A percentile compares a stretch with the other conserved stretches of the same genome.
Conservation (phyloP, 768 basidiomycete species). For the Tremella fuciformis region DNA sequence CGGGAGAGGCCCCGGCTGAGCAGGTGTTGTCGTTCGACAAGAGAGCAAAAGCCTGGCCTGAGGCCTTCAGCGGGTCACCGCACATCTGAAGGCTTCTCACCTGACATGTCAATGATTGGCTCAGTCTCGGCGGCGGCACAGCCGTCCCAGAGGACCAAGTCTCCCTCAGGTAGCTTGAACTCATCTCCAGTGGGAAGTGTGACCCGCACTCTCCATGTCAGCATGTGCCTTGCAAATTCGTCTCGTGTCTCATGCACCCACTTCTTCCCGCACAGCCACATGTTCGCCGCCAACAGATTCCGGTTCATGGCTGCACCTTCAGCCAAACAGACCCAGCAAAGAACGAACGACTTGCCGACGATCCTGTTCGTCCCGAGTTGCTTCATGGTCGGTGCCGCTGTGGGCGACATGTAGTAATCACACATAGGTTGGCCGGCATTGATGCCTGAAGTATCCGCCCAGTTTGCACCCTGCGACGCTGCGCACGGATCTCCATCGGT, state of each 20-base stretch:
- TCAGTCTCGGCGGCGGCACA: constrained; percentile 22
- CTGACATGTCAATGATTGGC: constrained; percentile 26
- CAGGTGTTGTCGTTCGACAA: background rate
- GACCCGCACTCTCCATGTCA: background rate
- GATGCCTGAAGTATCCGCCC: background rate
- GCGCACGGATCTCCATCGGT: constrained; percentile 1
- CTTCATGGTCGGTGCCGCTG: background rate
- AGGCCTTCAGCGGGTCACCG: background rate
- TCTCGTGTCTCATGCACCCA: background rate
- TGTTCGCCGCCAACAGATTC: background rate
- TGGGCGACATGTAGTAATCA: background rate
- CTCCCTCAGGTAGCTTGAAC: constrained; percentile 11
- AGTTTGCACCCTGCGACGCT: background rate
- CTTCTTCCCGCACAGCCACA: constrained; percentile 6
- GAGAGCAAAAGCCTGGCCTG: background rate
- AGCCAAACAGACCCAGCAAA: background rate
- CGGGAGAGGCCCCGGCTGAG: background rate
- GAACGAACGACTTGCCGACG: background rate
- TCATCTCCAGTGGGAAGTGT: background rate
- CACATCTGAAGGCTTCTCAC: background rate
- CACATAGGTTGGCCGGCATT: background rate
- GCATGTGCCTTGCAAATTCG: background rate
- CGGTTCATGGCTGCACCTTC: background rate
- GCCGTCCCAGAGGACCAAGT: constrained; percentile 31
- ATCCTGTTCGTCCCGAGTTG: constrained; percentile 1